These are phyloP conservation scores for Saccharum hybrid DNA, from an alignment of 202 grass and related monocot genomes.

Conservation along the genomic window DNA sequence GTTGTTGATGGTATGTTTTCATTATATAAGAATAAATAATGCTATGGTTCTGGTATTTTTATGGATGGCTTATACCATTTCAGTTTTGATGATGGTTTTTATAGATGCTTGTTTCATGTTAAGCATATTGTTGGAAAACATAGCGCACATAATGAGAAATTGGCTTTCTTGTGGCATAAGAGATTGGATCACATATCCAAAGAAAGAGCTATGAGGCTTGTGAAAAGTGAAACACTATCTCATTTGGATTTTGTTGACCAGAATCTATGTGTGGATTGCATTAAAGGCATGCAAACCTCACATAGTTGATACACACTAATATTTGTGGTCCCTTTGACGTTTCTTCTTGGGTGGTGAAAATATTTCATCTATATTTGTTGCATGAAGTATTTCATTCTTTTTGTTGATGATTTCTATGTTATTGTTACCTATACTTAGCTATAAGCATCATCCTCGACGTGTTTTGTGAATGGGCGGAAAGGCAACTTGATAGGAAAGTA, in stretches of 20 bases:
- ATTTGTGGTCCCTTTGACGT: constrained; percentile 12
- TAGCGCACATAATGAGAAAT: not conserved
- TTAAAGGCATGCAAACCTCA: not conserved
- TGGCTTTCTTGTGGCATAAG: constrained; percentile 7
- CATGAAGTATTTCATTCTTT: not conserved
- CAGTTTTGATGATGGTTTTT: not conserved
- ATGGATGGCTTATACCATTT: not conserved
- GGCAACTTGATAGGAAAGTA: constrained; percentile 22
- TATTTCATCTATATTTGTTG: too few species aligned
- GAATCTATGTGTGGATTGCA: not conserved
- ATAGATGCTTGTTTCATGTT: not conserved
- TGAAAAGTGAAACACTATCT: not conserved
- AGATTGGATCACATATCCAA: not conserved
- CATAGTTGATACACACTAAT: not conserved
- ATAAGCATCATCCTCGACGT: not conserved
- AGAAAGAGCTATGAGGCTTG: not conserved
- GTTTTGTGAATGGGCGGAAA: not conserved
- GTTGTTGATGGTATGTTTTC: not conserved
- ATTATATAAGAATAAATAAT: not conserved
- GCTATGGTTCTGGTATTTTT: not conserved
- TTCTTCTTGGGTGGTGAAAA: not conserved
- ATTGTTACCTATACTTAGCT: not conserved
- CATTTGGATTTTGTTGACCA: not conserved
- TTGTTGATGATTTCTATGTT: constrained; percentile 28
- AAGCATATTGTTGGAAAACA: not conserved